These are phyloP conservation scores for Stylonectria norvegica DNA, from an alignment of 2,329 filamentous ascomycete species.

Conservation along the genomic window DNA sequence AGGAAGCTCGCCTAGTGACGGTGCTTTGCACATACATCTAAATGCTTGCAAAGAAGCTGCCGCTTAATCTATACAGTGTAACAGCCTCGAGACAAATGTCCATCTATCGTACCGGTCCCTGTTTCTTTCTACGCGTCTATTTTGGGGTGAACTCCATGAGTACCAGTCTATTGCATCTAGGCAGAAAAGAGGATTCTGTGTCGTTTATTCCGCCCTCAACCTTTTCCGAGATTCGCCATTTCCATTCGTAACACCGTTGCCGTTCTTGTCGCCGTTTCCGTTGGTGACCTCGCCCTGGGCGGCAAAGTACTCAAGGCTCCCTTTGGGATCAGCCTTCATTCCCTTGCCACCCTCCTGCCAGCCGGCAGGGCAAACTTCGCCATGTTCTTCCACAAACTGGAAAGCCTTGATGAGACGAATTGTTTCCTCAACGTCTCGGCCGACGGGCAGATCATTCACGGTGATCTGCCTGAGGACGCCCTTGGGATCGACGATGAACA, in stretches of 20 bases:
- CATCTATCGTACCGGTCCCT: no score
- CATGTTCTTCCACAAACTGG: constrained; percentile 81
- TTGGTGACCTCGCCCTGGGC: constrained; percentile 17
- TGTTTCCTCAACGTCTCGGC: constrained; percentile 61
- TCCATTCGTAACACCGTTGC: constrained; percentile 5
- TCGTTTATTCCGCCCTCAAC: constrained; percentile 15
- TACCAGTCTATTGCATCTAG: background rate
- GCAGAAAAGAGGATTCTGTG: background rate
- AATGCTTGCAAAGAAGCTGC: no score
- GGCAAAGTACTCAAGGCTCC: constrained; percentile 47
- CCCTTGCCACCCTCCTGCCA: constrained; percentile 46
- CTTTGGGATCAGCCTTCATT: constrained; percentile 52
- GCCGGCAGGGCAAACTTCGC: constrained; percentile 63
- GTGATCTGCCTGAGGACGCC: constrained; percentile 60
- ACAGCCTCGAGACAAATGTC: no score
- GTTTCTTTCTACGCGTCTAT: no score
- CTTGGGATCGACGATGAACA: constrained; percentile 65
- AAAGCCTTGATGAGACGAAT: constrained; percentile 68
- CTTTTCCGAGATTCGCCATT: constrained; percentile 23
- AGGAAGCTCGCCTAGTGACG: no score
- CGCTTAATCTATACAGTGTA: no score
- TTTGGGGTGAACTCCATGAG: no score
- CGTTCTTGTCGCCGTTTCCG: constrained; percentile 5
- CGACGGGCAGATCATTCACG: constrained; percentile 63
- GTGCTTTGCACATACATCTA: no score